These are phyloP conservation scores for Polysphondylium violaceum DNA, from an alignment of 78 protist species.

Conservation along the genomic window DNA sequence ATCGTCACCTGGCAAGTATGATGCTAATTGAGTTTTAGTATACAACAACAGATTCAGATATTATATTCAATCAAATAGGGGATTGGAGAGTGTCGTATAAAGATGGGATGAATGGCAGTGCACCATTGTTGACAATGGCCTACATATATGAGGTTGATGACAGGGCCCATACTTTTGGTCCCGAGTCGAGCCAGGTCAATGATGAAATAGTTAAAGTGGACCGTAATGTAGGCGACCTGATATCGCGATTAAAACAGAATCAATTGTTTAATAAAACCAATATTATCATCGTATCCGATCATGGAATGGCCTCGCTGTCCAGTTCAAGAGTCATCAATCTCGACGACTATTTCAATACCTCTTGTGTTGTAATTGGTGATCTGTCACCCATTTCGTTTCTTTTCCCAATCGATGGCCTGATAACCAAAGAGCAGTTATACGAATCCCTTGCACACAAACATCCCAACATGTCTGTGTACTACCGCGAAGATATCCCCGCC, in stretches of 20 bases:
- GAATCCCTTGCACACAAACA: background rate
- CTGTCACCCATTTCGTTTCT: constrained; percentile 2
- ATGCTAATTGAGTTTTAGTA: too few relatives aligned
- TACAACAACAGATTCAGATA: background rate
- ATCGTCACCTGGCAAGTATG: too few relatives aligned
- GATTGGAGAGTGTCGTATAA: background rate
- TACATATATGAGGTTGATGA: constrained; percentile 32
- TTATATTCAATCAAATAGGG: background rate
- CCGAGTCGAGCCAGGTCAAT: background rate
- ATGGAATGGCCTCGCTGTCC: constrained; percentile 7
- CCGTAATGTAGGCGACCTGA: background rate
- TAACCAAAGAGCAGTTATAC: background rate
- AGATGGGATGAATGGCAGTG: background rate
- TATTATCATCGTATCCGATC: constrained; percentile 42
- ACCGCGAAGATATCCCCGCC: constrained; percentile 23
- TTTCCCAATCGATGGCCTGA: background rate
- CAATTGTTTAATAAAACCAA: constrained; percentile 3
- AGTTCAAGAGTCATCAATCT: background rate
- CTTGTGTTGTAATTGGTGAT: background rate
- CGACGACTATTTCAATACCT: background rate
- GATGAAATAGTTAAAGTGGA: background rate
- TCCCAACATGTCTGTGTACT: background rate
- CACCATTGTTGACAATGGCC: constrained; percentile 23
- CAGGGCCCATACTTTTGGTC: constrained; percentile 24
- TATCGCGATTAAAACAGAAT: background rate